phyloP scores from a whole-genome alignment of 768 basidiomycete genomes.

The Stropharia rugosoannulata region DNA sequence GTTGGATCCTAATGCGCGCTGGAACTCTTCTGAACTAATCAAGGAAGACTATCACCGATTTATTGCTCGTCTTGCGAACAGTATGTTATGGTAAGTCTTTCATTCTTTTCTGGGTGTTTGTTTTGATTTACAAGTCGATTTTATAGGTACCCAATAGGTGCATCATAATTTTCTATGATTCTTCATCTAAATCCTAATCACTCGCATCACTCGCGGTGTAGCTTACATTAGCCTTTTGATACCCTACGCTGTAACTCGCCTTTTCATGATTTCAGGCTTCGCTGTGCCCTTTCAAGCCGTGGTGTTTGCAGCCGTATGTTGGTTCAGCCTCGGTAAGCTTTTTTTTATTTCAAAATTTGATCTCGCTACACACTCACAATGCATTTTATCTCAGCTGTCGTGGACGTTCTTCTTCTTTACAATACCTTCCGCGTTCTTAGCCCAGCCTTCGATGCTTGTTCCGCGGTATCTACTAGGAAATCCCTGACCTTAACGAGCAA shows the following conservation, averaged over 20 bases:
- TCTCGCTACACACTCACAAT: constrained; percentile 5
- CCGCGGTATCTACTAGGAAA: constrained; percentile 26
- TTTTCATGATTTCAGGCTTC: constrained; percentile 41
- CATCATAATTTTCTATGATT: background rate
- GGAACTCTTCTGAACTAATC: constrained; percentile 31
- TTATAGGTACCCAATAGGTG: constrained; percentile 60
- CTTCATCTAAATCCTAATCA: background rate
- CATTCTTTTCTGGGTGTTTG: background rate
- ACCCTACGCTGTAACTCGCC: constrained; percentile 51
- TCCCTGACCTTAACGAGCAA: constrained; percentile 26
- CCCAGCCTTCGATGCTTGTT: constrained; percentile 43
- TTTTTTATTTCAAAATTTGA: background rate
- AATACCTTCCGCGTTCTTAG: constrained; percentile 66
- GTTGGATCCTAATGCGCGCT: constrained; percentile 45
- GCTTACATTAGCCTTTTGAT: constrained; percentile 60
- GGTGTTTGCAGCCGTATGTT: constrained; percentile 51
- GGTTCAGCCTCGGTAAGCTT: constrained; percentile 53
- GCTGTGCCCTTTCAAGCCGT: constrained; percentile 42
- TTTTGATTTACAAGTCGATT: constrained; percentile 5
- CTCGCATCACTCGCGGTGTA: constrained; percentile 18
- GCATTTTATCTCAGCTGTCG: constrained; percentile 42
- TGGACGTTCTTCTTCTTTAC: constrained; percentile 65
- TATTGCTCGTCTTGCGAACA: constrained; percentile 57
- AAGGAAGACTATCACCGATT: constrained; percentile 58
- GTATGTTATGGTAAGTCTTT: constrained; percentile 65